phyloP scores from a whole-genome alignment of 805 yeast genomes.

The Metschnikowia rubicola region DNA sequence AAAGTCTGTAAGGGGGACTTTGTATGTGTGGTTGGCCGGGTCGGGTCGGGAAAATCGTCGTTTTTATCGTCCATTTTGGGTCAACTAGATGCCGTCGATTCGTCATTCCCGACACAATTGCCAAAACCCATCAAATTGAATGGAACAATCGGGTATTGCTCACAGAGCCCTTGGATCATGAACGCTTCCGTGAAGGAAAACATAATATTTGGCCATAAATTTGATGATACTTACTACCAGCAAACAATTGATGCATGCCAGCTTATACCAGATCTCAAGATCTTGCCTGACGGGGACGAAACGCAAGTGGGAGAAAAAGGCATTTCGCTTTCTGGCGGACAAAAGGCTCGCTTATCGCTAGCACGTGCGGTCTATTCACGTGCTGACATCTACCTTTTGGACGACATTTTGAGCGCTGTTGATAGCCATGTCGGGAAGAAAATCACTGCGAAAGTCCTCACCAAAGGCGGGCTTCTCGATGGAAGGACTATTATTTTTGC shows the following conservation, averaged over 20 bases:
- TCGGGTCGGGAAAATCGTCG: slow-evolving; percentile 18
- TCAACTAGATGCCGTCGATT: slow-evolving; percentile 15
- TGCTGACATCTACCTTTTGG: slow-evolving; percentile 38
- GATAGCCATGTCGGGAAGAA: slow-evolving; percentile 41
- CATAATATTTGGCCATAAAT: slow-evolving; percentile 34
- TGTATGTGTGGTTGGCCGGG: slow-evolving; percentile 16
- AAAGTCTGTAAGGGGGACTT: slow-evolving; percentile 12
- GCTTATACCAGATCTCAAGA: slow-evolving; percentile 31
- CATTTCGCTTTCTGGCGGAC: slow-evolving; percentile 42
- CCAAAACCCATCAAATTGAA: slow-evolving; percentile 20
- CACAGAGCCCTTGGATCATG: slow-evolving; percentile 42
- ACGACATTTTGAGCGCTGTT: slow-evolving; percentile 42
- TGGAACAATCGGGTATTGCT: slow-evolving; percentile 38
- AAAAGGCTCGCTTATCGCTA: slow-evolving; percentile 39
- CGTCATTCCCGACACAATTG: not conserved
- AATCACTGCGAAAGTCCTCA: slow-evolving; percentile 30
- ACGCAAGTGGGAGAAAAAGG: slow-evolving; percentile 46
- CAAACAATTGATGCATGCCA: slow-evolving; percentile 37
- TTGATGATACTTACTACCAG: slow-evolving; percentile 30
- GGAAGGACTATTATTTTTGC: slow-evolving; percentile 13
- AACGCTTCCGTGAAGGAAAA: slow-evolving; percentile 40
- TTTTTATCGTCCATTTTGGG: slow-evolving; percentile 15
- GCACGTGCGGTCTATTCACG: slow-evolving; percentile 42
- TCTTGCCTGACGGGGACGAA: slow-evolving; percentile 38
- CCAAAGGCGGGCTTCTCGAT: slow-evolving; percentile 30